Base-by-base conservation (phyloP, 352 stramenopile genomes). In the Phytopythium oedochilum region DNA sequence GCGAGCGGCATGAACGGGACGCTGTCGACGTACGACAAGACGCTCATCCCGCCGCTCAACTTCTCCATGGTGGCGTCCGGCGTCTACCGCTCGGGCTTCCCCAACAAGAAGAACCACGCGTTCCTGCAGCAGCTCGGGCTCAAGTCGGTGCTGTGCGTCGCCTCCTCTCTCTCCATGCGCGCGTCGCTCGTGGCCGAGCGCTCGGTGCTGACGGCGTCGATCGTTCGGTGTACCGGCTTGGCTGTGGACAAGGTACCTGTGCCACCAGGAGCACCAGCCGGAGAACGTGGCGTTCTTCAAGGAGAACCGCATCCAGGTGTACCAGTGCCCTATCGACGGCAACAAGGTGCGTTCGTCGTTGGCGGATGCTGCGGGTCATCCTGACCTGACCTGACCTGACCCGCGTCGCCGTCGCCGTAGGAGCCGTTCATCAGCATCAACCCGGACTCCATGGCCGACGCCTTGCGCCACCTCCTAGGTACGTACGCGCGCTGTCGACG, bases 381-480 rank as follows among this genome's bases (percentile, higher is more conserved):
- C n/a, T n/a, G n/a, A n/a, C n/a, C n/a, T n/a, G n/a, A n/a, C n/a
- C n/a, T n/a, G n/a, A n/a, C n/a, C n/a, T n/a, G n/a, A n/a, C n/a
- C n/a, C n/a, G n/a, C n/a, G n/a, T n/a, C n/a, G n/a, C n/a, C n/a
- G n/a, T n/a, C n/a, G n/a, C n/a, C n/a, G n/a, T n/a, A 92, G 82
- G 85, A 94, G 53, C 85, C 87, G 15, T 96, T 96, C 63, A 90
- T 94, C 52, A 88, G 81, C 55, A 96, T 96, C 34, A 83, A 91
- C 43, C 73, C 86, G 39, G 74, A 94, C 46, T 70, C 81, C 23
- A 93, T 96, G 76, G 77, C 75, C 8, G 75, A 85, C 34, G 83
- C 83, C 18, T 56, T 96, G 17, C 75, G 80, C 2, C 77, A 92
- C 58, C 66, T 96, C 10, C 66, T 96, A 2, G 83, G 79, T 92